Percentiles rank a stretch among this genome's conserved stretches.
phyloP scores from a whole-genome alignment of 192 early-diverging fungal genomes.

The Gigaspora rosea region DNA sequence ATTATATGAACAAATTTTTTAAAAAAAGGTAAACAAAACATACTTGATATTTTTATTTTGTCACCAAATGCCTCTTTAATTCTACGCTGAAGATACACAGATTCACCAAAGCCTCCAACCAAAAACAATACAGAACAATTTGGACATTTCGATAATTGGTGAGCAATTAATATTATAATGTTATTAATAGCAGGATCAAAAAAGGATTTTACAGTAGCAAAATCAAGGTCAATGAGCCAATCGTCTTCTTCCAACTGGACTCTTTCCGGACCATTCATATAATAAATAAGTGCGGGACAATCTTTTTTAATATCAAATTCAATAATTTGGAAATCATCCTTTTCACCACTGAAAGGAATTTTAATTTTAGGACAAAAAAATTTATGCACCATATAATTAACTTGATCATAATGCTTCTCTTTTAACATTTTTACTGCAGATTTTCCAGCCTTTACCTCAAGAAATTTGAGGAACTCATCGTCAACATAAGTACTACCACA shows the following conservation, averaged over 20 bases:
- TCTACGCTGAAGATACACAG: not conserved
- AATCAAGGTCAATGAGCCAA: constrained; percentile 31
- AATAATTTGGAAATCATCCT: too few species aligned
- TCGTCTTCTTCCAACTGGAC: constrained; percentile 46
- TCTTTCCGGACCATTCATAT: not conserved
- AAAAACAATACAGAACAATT: not conserved
- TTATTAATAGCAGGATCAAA: constrained; percentile 40
- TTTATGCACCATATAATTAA: too few species aligned
- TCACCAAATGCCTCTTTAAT: not conserved
- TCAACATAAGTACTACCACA: not conserved
- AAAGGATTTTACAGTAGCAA: constrained; percentile 34
- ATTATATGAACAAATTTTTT: not conserved
- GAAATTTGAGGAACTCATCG: not conserved
- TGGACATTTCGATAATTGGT: constrained; percentile 36
- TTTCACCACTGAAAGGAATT: too few species aligned
- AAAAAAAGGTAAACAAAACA: not conserved
- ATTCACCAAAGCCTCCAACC: not conserved
- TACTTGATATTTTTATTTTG: not conserved
- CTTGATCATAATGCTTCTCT: not conserved
- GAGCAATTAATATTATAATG: constrained; percentile 50
- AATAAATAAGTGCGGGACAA: too few species aligned
- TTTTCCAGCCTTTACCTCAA: not conserved
- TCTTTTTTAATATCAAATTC: too few species aligned
- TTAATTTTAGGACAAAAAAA: too few species aligned
- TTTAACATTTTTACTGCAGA: not conserved